phyloP scores from a whole-genome alignment of 768 basidiomycete species.

The Grammothele lineata region DNA sequence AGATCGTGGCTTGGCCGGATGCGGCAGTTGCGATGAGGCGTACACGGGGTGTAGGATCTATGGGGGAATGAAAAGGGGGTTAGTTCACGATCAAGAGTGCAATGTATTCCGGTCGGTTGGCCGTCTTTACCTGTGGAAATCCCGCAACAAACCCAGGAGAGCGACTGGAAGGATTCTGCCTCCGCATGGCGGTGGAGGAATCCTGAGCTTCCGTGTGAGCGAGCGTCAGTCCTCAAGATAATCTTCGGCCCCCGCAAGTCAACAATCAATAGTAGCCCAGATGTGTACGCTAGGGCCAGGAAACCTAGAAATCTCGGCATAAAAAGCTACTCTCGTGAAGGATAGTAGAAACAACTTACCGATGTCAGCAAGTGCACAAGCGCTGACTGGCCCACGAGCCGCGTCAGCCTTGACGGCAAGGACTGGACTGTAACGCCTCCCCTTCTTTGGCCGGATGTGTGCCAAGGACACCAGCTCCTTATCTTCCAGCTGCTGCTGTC shows the following conservation, averaged over 20 bases:
- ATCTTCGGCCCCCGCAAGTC: constrained; percentile 75
- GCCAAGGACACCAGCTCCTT: constrained; percentile 51
- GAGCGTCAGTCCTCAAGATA: constrained; percentile 46
- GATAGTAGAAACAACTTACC: constrained; percentile 40
- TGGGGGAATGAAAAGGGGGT: no score
- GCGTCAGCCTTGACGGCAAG: constrained; percentile 50
- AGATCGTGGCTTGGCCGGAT: constrained; percentile 58
- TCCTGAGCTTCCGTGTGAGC: constrained; percentile 37
- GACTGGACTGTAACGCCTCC: constrained; percentile 53
- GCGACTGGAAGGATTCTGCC: constrained; percentile 41
- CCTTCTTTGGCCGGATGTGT: constrained; percentile 38
- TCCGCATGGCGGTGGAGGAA: constrained; percentile 31
- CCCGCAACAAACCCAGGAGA: constrained; percentile 66
- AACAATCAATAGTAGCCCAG: constrained; percentile 56
- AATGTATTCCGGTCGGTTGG: no score
- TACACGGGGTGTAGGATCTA: constrained; percentile 19
- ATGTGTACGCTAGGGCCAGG: constrained; percentile 64
- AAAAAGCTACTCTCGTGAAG: neutral
- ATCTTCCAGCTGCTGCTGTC: constrained; percentile 29
- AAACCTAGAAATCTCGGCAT: constrained; percentile 53
- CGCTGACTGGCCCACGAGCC: constrained; percentile 38
- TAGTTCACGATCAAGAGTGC: no score
- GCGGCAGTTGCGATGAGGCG: constrained; percentile 59
- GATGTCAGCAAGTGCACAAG: constrained; percentile 66
- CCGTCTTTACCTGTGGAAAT: no score